phyloP scores from a whole-genome alignment of 2,329 filamentous ascomycete genomes.

The Curvularia sp. region DNA sequence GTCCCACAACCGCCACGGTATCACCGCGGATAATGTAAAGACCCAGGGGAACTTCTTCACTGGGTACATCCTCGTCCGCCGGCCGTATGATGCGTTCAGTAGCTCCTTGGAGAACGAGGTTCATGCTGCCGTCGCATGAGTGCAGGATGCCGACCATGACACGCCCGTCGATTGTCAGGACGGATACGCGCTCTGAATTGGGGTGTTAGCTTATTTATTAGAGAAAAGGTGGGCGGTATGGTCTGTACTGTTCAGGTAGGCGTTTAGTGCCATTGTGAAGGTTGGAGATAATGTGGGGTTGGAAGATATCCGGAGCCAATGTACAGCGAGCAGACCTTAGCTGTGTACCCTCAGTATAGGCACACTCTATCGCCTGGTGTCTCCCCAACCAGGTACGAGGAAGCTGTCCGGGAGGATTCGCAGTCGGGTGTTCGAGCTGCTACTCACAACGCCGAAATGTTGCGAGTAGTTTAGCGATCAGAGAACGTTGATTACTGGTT shows the following conservation, averaged over 20 bases:
- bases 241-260: conserved; percentile 53
- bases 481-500: background rate
- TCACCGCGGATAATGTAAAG: conserved; percentile 93
- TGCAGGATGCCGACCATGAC: conserved; percentile 78
- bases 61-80: conserved; percentile 81
- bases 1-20: conserved; percentile 87
- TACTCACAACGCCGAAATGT: background rate
- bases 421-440: background rate
- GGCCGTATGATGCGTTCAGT: conserved; percentile 90
- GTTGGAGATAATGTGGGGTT: background rate
- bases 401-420: background rate
- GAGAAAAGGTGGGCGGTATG: background rate
- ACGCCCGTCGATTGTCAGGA: conserved; percentile 91
- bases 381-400: background rate
- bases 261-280: conserved; percentile 51
- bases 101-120: conserved; percentile 83
- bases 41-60: conserved; percentile 80
- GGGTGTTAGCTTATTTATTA: conserved; percentile 13
- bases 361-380: background rate
- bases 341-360: background rate
- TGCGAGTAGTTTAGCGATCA: background rate
- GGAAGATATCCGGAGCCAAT: background rate
- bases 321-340: background rate
- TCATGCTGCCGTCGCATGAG: conserved; percentile 89
- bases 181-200: conserved; percentile 79